These are phyloP conservation scores for Fusarium coicis DNA, from an alignment of 2,329 filamentous ascomycete species.

Conservation along the genomic window DNA sequence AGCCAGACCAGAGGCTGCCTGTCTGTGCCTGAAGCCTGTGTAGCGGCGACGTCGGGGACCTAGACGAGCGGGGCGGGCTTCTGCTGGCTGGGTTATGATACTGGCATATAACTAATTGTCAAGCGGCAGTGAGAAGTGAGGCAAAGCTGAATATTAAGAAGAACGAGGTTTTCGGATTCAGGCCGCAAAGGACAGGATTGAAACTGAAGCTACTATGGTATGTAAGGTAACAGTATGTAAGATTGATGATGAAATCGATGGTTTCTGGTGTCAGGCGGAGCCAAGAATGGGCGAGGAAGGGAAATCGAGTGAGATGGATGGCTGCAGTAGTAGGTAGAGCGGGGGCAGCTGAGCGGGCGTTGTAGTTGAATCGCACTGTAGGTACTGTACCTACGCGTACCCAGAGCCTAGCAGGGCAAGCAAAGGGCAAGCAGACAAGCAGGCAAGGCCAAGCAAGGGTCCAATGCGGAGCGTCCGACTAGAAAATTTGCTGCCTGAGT, in stretches of 20 bases:
- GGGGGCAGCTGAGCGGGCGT: constrained; percentile 23
- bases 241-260: constrained; percentile 43
- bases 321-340: constrained; percentile 9
- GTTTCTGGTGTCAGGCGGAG: constrained; percentile 36
- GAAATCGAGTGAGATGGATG: constrained; percentile 14
- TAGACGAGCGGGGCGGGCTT: constrained; percentile 30
- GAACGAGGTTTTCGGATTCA: constrained; percentile 36
- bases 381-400: constrained; percentile 17
- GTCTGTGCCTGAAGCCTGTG: neutral
- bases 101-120: constrained; percentile 8
- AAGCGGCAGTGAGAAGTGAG: constrained; percentile 11
- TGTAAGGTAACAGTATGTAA: constrained; percentile 28
- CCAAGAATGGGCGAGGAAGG: constrained; percentile 20
- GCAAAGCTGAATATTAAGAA: constrained; percentile 8
- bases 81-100: constrained; percentile 2
- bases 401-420: neutral
- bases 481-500: constrained; percentile 51
- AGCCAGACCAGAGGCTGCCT: constrained; percentile 27
- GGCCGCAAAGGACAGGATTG: constrained; percentile 19
- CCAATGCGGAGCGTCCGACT: constrained; percentile 5
- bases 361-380: constrained; percentile 19
- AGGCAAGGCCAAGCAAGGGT: neutral
- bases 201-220: constrained; percentile 20
- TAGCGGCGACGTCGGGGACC: constrained; percentile 38
- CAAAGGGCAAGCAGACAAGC: neutral